These are phyloP conservation scores for Heterotrichella gracilis DNA, from an alignment of 352 stramenopile genomes.

Conservation along the genomic window DNA sequence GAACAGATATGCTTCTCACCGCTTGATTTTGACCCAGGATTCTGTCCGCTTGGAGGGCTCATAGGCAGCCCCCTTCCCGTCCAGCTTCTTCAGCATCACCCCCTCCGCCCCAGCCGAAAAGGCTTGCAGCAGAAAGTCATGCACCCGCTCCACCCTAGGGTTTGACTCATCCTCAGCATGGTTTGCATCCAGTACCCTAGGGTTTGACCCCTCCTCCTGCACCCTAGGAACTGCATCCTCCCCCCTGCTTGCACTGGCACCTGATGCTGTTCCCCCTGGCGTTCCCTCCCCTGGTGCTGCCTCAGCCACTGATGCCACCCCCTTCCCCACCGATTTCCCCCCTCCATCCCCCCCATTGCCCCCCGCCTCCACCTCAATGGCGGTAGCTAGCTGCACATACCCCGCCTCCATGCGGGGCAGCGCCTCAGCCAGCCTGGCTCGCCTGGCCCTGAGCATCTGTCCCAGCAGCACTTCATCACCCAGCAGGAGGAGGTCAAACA, in stretches of 20 bases:
- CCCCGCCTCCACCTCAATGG: conserved; percentile 11
- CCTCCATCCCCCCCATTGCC: neutral
- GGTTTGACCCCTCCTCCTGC: too few species aligned
- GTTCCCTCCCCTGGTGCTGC: too few species aligned
- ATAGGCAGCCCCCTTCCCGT: conserved; percentile 18
- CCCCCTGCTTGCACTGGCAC: too few species aligned
- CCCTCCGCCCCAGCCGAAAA: conserved; percentile 24
- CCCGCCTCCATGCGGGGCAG: conserved; percentile 14
- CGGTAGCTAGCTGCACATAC: conserved; percentile 22
- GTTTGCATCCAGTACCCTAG: too few species aligned
- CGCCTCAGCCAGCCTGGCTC: neutral
- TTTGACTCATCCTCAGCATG: too few species aligned
- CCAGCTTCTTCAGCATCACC: conserved; percentile 26
- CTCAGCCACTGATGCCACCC: too few species aligned
- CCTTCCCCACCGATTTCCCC: too few species aligned
- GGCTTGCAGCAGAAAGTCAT: conserved; percentile 22
- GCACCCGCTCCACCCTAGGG: conserved; percentile 17
- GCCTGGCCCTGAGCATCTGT: conserved; percentile 19
- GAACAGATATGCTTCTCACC: too few species aligned
- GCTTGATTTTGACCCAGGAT: conserved; percentile 27
- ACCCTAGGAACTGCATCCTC: too few species aligned
- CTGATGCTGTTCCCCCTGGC: too few species aligned
- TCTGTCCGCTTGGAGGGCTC: conserved; percentile 22
- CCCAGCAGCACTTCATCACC: conserved; percentile 22
- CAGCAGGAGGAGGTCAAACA: conserved; percentile 25